Base-by-base conservation (phyloP, 1,139 yeast genomes). In the Sugiyamaella novakii region DNA sequence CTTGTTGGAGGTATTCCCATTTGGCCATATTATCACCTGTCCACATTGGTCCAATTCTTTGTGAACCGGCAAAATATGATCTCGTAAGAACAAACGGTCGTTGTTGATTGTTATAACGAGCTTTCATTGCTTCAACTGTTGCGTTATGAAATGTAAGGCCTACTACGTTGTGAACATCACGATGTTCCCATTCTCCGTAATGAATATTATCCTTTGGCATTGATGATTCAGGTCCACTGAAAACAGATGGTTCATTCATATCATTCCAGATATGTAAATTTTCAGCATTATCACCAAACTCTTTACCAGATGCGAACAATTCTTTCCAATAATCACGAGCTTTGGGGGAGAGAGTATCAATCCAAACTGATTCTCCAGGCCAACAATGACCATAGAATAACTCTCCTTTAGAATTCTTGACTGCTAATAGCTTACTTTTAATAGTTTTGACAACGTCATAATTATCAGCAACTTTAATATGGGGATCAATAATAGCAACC, bases 341-440 rank as follows among this genome's bases (percentile, higher is more conserved):
- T 1, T 70, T 64, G 0, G 94, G 89, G 60, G 83, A 79, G 53
- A 88, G 69, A 0, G 96, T 76, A 60, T 92, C 98, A 43, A 92
- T 79, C 98, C 98, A 92, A 2, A 88, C 76, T 0, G 96, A 85
- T 59, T 87, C 91, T 0, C 98, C 99, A 0, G 98, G 98, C 99
- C 99, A 92, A 68, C 98, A 92, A 66, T 89, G 94, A 2, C 97
- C 98, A 52, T 78, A 74, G 64, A 75, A 91, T 2, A 81, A 69
- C 1, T 71, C 66, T 39, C 80, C 81, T 17, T 75, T 74, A 50
- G 76, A 71, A 52, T 75, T 71, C 49, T 64, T 62, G 8, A 84
- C 68, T 0, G 74, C 75, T 19, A 74, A 60, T 18, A 68, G 60
- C 22, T 74, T 63, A 10, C 72, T 64, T 14, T 71, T 65, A 24